These are phyloP conservation scores for Rubia tinctorum DNA, from an alignment of 305 asterid species.

Conservation along the genomic window DNA sequence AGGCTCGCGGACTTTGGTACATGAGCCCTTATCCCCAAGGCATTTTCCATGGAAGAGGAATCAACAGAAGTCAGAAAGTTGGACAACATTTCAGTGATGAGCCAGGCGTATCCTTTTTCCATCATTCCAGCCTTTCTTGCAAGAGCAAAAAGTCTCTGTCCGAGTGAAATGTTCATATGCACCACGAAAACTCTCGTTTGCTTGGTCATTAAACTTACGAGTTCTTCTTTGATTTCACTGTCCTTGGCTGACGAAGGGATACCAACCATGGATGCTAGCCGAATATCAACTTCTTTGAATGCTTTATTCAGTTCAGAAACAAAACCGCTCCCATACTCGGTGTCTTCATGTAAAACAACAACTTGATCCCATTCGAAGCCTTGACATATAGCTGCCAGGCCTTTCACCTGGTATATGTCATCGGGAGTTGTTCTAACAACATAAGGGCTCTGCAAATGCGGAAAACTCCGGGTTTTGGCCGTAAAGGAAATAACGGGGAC, in stretches of 20 bases:
- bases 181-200: conserved; percentile 53
- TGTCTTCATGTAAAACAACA: conserved; percentile 46
- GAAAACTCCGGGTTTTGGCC: conserved; percentile 29
- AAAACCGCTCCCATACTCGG: conserved; percentile 37
- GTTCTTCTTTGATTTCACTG: conserved; percentile 25
- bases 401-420: conserved; percentile 43
- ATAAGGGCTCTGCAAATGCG: conserved; percentile 27
- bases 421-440: conserved; percentile 35
- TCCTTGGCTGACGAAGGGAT: conserved; percentile 34
- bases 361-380: conserved; percentile 45
- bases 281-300: conserved; percentile 33
- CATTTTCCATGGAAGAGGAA: conserved; percentile 52
- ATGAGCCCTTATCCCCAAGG: conserved; percentile 48
- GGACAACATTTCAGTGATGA: conserved; percentile 46
- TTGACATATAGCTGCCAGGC: conserved; percentile 44
- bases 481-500: conserved; percentile 48
- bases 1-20: conserved; percentile 33
- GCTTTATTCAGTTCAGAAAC: conserved; percentile 34
- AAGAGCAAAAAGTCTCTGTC: conserved; percentile 40
- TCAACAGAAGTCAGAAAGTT: conserved; percentile 38
- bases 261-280: conserved; percentile 28
- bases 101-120: conserved; percentile 63
- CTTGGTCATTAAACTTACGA: conserved; percentile 25
- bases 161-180: conserved; percentile 50
- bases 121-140: conserved; percentile 44